These are phyloP conservation scores for Nyctanthes arbortristis DNA, from an alignment of 257 asterid species.

Conservation along the genomic window DNA sequence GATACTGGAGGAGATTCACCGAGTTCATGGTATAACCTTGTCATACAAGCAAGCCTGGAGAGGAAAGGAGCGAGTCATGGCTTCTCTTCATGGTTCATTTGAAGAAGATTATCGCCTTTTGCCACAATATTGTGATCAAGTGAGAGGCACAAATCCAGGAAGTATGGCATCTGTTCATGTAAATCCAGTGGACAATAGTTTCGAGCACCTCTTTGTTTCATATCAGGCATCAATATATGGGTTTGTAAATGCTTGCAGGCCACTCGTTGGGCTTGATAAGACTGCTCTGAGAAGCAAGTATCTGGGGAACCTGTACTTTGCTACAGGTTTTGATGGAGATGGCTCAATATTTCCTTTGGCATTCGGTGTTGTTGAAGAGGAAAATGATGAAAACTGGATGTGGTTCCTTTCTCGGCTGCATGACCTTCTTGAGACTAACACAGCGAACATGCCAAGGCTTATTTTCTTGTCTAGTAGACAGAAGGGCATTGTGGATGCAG, in stretches of 20 bases:
- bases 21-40: constrained; percentile 63
- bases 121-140: constrained; percentile 66
- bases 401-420: constrained; percentile 72
- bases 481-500: constrained; percentile 58
- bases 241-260: constrained; percentile 64
- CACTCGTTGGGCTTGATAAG: constrained; percentile 61
- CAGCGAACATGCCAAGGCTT: constrained; percentile 73
- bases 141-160: constrained; percentile 65
- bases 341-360: constrained; percentile 70
- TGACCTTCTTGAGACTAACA: constrained; percentile 57
- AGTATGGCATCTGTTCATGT: constrained; percentile 66
- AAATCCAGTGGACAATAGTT: constrained; percentile 51
- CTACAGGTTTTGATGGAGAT: constrained; percentile 74
- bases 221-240: constrained; percentile 71
- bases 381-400: constrained; percentile 67
- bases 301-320: constrained; percentile 63
- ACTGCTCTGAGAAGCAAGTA: constrained; percentile 57
- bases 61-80: constrained; percentile 69
- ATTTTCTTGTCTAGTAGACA: constrained; percentile 65
- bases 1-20: constrained; percentile 72
- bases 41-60: constrained; percentile 84
- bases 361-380: constrained; percentile 74
- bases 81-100: constrained; percentile 62
- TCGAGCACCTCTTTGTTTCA: constrained; percentile 63
- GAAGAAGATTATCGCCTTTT: constrained; percentile 71